Evolutionary conservation across 768 basidiomycete genomes (phyloP).

Genomic region (Melanogaster broomeanus): DNA sequence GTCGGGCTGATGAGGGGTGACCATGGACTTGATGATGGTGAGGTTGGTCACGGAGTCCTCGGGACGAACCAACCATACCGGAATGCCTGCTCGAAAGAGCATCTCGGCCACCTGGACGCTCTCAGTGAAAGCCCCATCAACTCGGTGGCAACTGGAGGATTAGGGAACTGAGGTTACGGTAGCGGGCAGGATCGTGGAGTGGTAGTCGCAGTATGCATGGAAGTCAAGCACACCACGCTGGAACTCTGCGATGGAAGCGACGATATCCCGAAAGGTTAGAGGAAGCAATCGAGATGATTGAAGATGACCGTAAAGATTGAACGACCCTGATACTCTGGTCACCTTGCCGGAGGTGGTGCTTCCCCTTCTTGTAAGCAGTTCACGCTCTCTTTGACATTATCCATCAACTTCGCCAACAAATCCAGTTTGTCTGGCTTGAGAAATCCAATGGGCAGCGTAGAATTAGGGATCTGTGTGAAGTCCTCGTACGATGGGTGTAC

Average conservation of each 20-base stretch:
- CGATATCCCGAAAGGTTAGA: not conserved
- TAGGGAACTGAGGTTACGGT: not conserved
- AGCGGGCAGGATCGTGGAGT: not conserved
- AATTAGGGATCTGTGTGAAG: not conserved
- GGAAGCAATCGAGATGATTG: no score
- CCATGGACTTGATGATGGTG: not conserved
- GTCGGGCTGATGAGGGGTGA: not conserved
- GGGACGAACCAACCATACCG: not conserved
- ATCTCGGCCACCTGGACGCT: not conserved
- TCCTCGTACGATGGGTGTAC: slow-evolving; percentile 1
- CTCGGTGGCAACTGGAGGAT: not conserved
- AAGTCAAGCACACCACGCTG: not conserved
- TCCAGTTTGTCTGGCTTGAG: not conserved
- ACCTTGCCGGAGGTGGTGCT: no score
- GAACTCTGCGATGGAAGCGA: not conserved
- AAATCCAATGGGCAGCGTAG: not conserved
- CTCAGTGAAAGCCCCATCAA: slow-evolving; percentile 4
- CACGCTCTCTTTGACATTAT: not conserved
- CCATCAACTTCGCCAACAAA: not conserved
- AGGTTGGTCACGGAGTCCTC: not conserved
- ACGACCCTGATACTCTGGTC: no score
- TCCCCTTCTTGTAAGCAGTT: no score
- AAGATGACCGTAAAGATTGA: no score
- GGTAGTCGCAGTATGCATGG: not conserved
- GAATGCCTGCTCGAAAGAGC: no score